Evolutionary conservation across 768 basidiomycete species (phyloP).

Genomic region (Cubamyces sp.): DNA sequence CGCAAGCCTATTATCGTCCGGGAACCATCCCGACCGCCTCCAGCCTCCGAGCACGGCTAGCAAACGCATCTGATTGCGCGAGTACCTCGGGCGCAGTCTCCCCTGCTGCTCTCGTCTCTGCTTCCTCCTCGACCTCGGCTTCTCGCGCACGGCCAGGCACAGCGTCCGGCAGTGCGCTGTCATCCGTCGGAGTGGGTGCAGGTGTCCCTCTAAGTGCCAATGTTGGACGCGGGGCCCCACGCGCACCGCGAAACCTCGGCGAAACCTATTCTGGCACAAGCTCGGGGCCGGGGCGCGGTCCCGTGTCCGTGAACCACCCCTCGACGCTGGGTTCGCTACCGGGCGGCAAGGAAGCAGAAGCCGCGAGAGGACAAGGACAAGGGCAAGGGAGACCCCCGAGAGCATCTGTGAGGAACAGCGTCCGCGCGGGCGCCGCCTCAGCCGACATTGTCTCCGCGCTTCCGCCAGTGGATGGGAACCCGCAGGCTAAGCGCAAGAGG

Average conservation of each 20-base stretch:
- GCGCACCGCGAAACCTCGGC: constrained; percentile 20
- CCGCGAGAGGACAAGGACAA: too few relatives aligned
- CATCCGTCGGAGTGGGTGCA: background rate
- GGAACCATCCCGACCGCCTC: background rate
- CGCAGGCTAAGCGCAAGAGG: constrained; percentile 1
- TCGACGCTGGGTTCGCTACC: background rate
- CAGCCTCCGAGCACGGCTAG: background rate
- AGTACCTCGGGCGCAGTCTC: background rate
- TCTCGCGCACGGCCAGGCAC: constrained; percentile 4
- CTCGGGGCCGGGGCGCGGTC: constrained; percentile 6
- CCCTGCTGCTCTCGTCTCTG: background rate
- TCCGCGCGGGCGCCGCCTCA: constrained; percentile 13
- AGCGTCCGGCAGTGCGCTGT: too few relatives aligned
- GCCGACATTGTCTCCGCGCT: background rate
- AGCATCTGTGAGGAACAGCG: background rate
- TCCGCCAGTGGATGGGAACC: constrained; percentile 2
- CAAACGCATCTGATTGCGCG: constrained; percentile 10
- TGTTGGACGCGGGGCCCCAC: constrained; percentile 6
- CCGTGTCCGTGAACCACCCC: background rate
- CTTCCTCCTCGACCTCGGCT: background rate
- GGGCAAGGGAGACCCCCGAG: background rate
- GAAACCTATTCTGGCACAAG: constrained; percentile 5
- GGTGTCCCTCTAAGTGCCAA: background rate
- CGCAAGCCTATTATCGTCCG: constrained; percentile 11
- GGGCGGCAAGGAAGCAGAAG: too few relatives aligned